Conservation (phyloP, 345 rosid species). For the thale cress (Arabidopsis thaliana) region TAIR10.1 NC_003070.9:26388501-26389000, state of each 20-base stretch:
- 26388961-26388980: slow-evolving; percentile 53
- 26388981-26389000: slow-evolving; percentile 90
- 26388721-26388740: slow-evolving; percentile 82
- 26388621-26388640: slow-evolving; percentile 91
- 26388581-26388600: slow-evolving; percentile 91
- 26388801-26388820: slow-evolving; percentile 71
- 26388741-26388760: slow-evolving; percentile 89
- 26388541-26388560: slow-evolving; percentile 94
- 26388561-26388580: slow-evolving; percentile 97
- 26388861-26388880: slow-evolving; percentile 85
- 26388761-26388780: slow-evolving; percentile 84
- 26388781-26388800: slow-evolving; percentile 73
- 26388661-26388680: background rate
- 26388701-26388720: slow-evolving; percentile 58
- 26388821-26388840: slow-evolving; percentile 87
- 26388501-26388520: slow-evolving; percentile 89
- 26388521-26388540: slow-evolving; percentile 94
- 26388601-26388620: slow-evolving; percentile 90
- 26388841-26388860: slow-evolving; percentile 87
- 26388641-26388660: background rate
- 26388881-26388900: slow-evolving; percentile 10
- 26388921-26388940: background rate
- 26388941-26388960: slow-evolving; percentile 53
- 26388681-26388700: slow-evolving; percentile 5
- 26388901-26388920: background rate